These are phyloP conservation scores for Avena eriantha DNA, from an alignment of 176 grass and related monocot species.

Conservation along the genomic window DNA sequence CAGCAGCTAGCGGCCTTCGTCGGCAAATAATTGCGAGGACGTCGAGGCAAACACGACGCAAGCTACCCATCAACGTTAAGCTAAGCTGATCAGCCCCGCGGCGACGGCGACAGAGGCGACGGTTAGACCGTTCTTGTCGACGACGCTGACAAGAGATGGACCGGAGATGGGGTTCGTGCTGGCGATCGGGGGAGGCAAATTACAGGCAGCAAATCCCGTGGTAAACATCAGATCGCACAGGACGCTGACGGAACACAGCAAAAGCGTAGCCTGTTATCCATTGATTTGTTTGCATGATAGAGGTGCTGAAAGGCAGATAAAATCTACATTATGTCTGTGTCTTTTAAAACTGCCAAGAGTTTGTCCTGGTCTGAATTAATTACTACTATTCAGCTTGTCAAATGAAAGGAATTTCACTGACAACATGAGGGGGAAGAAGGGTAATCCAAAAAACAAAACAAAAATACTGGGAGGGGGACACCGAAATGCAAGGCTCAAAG, in stretches of 20 bases:
- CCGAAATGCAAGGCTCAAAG: neutral
- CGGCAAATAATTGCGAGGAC: neutral
- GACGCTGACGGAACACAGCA: neutral
- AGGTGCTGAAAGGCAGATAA: too few species aligned
- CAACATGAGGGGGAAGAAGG: neutral
- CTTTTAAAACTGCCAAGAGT: neutral
- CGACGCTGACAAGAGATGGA: slow-evolving; percentile 23
- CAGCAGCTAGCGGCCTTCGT: neutral
- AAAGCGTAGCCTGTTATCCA: neutral
- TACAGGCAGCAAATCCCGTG: neutral
- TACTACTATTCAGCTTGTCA: neutral
- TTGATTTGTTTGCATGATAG: neutral
- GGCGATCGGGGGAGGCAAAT: slow-evolving; percentile 7
- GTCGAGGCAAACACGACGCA: neutral
- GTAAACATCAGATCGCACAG: neutral
- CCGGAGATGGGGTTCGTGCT: neutral
- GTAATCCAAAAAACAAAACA: neutral
- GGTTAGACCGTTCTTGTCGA: slow-evolving; percentile 23
- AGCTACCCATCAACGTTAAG: neutral
- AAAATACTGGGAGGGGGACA: neutral
- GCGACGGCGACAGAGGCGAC: slow-evolving; percentile 9
- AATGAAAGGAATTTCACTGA: neutral
- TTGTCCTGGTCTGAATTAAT: neutral
- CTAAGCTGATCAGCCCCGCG: neutral
- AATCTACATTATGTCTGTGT: too few species aligned